Conservation (phyloP, 306 rosid genomes). For the Spatholobus suberectus region DNA sequence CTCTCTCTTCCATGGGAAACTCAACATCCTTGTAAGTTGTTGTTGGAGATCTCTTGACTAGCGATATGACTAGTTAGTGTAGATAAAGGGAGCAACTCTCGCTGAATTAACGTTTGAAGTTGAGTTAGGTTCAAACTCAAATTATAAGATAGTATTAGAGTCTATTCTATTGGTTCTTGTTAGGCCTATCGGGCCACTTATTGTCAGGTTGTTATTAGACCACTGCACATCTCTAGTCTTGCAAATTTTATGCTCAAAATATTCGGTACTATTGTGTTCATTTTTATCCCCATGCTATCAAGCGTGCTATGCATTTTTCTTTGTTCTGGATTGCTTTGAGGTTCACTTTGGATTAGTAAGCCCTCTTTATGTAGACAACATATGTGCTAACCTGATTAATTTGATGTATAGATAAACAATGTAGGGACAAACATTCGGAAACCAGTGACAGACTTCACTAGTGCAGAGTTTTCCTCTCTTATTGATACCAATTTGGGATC, state of each 20-base stretch:
- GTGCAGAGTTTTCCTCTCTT: conserved; percentile 67
- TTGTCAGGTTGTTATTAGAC: no score
- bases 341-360: background rate
- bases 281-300: background rate
- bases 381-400: background rate
- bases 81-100: background rate
- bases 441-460: conserved; percentile 66
- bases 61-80: background rate
- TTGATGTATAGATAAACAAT: conserved; percentile 57
- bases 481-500: conserved; percentile 78
- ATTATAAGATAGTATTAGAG: no score
- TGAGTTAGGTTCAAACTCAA: no score
- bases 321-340: background rate
- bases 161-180: no score
- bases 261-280: no score
- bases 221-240: background rate
- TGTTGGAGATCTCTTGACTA: no score
- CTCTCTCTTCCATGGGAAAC: conserved; percentile 69
- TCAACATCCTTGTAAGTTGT: conserved; percentile 71
- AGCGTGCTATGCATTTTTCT: background rate
- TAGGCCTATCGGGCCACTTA: no score
- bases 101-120: no score
- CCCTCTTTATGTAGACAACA: background rate
- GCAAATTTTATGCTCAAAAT: no score
- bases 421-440: conserved; percentile 82